Percentiles rank a stretch among this genome's conserved stretches.
These are phyloP conservation scores for Delonix regia DNA, from an alignment of 306 rosid genomes.

Conservation along the genomic window DNA sequence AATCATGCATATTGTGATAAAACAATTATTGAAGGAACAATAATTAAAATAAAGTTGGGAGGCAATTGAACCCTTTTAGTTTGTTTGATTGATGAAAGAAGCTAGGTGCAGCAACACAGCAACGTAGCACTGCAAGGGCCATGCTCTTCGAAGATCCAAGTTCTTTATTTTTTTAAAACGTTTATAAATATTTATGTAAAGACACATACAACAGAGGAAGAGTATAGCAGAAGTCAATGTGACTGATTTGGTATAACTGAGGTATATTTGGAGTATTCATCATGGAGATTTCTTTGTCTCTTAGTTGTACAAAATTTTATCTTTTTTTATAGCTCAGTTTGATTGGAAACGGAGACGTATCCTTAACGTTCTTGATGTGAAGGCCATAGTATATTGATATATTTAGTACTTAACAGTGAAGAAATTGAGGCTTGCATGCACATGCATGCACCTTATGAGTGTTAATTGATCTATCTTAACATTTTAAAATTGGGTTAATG, in stretches of 20 bases:
- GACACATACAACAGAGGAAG: neutral
- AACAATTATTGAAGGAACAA: slow-evolving; percentile 16
- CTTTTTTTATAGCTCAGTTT: neutral
- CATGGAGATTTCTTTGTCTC: slow-evolving; percentile 29
- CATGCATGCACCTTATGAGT: slow-evolving; percentile 42
- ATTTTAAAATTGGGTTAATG: slow-evolving; percentile 27
- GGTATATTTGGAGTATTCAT: slow-evolving; percentile 32
- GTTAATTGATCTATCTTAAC: neutral
- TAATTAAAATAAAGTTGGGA: slow-evolving; percentile 1
- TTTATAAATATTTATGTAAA: neutral
- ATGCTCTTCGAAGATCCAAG: neutral
- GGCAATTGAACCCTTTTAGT: neutral
- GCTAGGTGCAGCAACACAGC: neutral
- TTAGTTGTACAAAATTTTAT: slow-evolving; percentile 9
- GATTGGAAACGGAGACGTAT: slow-evolving; percentile 29
- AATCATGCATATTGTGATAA: neutral
- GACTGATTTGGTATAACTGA: slow-evolving; percentile 9
- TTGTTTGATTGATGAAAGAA: neutral
- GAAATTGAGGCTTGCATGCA: slow-evolving; percentile 22
- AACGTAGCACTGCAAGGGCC: slow-evolving; percentile 15
- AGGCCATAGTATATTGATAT: slow-evolving; percentile 2
- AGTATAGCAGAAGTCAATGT: neutral
- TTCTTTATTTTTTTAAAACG: neutral
- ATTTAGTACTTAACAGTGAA: slow-evolving; percentile 22
- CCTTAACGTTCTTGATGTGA: slow-evolving; percentile 28